phyloP scores from a whole-genome alignment of 2,329 filamentous ascomycete genomes.

The Paramyrothecium sp. region DNA sequence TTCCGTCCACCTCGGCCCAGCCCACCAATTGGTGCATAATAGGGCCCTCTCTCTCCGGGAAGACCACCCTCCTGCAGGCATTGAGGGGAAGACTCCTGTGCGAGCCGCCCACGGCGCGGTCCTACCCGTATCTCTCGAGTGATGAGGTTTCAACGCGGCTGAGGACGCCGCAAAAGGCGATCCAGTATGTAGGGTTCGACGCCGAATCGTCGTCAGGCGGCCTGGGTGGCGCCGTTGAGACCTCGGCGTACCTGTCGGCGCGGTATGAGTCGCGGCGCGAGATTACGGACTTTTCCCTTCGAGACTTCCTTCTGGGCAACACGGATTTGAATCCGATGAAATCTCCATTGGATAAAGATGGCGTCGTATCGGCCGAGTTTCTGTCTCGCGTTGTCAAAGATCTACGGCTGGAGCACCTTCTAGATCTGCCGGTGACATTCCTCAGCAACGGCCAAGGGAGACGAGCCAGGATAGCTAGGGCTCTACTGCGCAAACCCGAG shows the following conservation, averaged over 20 bases:
- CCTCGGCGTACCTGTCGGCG: constrained; percentile 82
- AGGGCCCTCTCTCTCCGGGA: constrained; percentile 73
- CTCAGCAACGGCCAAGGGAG: constrained; percentile 92
- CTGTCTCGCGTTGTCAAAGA: constrained; percentile 66
- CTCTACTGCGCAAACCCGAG: constrained; percentile 75
- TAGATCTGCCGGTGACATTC: constrained; percentile 82
- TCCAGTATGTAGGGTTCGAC: constrained; percentile 90
- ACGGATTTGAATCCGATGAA: constrained; percentile 75
- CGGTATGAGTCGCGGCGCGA: constrained; percentile 88
- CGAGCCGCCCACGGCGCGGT: constrained; percentile 71
- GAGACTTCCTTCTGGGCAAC: constrained; percentile 78
- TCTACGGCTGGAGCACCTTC: constrained; percentile 64
- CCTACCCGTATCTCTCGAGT: constrained; percentile 74
- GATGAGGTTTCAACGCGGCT: constrained; percentile 55
- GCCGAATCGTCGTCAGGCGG: constrained; percentile 59
- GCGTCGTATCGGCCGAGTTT: constrained; percentile 44
- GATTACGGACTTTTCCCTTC: constrained; percentile 81
- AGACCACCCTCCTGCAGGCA: constrained; percentile 80
- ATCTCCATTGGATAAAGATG: constrained; percentile 36
- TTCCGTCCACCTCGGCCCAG: constrained; percentile 55
- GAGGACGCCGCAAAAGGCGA: constrained; percentile 62
- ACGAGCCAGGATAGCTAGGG: constrained; percentile 83
- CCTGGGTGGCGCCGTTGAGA: constrained; percentile 52
- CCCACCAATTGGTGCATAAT: constrained; percentile 79
- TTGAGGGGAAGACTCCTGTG: constrained; percentile 74